These are phyloP conservation scores for Gleditsia sinensis DNA, from an alignment of 306 rosid genomes.

Conservation along the genomic window DNA sequence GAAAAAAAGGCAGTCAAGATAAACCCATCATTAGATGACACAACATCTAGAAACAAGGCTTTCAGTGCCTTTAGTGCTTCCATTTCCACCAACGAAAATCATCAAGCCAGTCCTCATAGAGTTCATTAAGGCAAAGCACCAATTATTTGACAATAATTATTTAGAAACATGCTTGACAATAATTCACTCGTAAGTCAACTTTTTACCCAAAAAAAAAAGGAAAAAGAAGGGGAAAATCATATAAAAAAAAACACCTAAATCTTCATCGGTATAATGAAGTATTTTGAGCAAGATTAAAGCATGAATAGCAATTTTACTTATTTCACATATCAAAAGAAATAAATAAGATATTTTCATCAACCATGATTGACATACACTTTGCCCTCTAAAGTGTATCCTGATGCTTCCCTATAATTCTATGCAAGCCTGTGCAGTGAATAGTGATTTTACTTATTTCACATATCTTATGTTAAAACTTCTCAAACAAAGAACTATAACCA, in stretches of 20 bases:
- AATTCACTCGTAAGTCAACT: neutral
- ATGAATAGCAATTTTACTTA: too few relatives aligned
- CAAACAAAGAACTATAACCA: neutral
- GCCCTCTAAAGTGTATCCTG: neutral
- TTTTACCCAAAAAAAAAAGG: neutral
- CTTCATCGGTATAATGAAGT: neutral
- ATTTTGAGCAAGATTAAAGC: too few relatives aligned
- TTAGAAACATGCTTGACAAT: conserved; percentile 1
- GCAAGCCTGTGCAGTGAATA: neutral
- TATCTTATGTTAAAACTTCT: neutral
- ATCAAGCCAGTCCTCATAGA: conserved; percentile 9
- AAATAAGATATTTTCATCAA: conserved; percentile 20
- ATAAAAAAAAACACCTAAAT: neutral
- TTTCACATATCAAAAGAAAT: too few relatives aligned
- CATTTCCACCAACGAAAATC: conserved; percentile 16
- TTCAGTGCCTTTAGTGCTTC: neutral
- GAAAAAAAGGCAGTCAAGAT: conserved; percentile 11
- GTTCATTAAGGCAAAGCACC: conserved; percentile 1
- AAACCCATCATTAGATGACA: neutral
- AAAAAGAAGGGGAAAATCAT: neutral
- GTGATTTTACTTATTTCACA: neutral
- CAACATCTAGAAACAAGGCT: neutral
- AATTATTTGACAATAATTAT: neutral
- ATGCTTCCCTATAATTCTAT: neutral
- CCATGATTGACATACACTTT: neutral